Evolutionary conservation across 2,329 filamentous ascomycete species (phyloP), one percentile per base, ranked within the genome.

Genomic region (Verticillium longisporum): DNA sequence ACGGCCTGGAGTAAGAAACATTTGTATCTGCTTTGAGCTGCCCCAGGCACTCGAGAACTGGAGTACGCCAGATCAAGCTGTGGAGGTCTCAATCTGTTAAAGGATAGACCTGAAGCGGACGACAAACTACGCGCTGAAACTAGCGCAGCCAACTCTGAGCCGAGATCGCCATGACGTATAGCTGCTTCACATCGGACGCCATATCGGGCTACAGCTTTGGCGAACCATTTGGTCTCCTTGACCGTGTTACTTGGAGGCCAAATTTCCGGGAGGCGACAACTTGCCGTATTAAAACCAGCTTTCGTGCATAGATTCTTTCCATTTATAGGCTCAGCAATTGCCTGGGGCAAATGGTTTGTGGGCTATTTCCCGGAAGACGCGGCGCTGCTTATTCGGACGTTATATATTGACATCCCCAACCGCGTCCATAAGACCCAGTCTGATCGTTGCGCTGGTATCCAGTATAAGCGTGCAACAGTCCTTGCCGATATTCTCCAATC

Each of bases 151-250:
- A 50, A 21, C n/a, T 65, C 64, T 14, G 60, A 65, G 9, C 63
- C 70, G 70, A 76, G 34, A 63, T 75, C 7, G 70, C 69, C 37
- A 68, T 72, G 60, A 72, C 74, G 1, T 76, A 73, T 57, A 75
- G 72, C 61, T 76, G 74, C 62, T 76, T 75, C 59, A 75, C 74
- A 0, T 69, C 73, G 0, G 75, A 77, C n/a, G 69, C 71, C 1
- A 77, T 77, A 32, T 72, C 71, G 2, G 66, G 70, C 1, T 77
- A 75, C 57, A 69, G 68, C 31, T 77, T 77, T 59, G 75, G 75
- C 13, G 71, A 76, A 55, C 66, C 67, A 2, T 70, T 76, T 58
- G 74, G 74, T 1, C 67, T 73, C 36, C 56, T 73, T 18, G 64
- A 64, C 4, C 71, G 73, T 59, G 66, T 73, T 4, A 70, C 66